Evolutionary conservation across 108 stramenopile genomes (phyloP).

Genomic region (Nitzschia sp.): DNA sequence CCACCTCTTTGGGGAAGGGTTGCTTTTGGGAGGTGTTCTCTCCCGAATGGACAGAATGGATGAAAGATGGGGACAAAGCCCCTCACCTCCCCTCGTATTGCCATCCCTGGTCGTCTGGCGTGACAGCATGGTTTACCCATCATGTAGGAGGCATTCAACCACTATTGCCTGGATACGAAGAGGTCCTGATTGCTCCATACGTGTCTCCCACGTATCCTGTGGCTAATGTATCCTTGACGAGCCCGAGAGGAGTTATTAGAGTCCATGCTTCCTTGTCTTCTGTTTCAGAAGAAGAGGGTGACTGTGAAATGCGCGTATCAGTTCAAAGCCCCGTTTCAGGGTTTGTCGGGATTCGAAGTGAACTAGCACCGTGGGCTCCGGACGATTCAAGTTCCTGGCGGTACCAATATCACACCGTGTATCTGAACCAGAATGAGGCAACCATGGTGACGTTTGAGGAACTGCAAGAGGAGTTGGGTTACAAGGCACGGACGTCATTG

Average conservation of each 20-base stretch:
- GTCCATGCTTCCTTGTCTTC: conserved; percentile 24
- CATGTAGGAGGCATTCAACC: conserved; percentile 28
- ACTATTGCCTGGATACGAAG: conserved; percentile 30
- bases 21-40: conserved; percentile 43
- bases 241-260: conserved; percentile 30
- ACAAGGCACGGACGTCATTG: too few species aligned
- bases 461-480: too few species aligned
- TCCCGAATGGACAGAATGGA: conserved; percentile 36
- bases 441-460: too few species aligned
- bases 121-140: conserved; percentile 44
- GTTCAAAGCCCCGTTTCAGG: background rate
- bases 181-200: conserved; percentile 28
- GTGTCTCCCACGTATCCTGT: conserved; percentile 22
- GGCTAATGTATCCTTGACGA: conserved; percentile 18
- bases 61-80: conserved; percentile 34
- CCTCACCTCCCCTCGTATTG: conserved; percentile 42
- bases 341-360: conserved; percentile 5
- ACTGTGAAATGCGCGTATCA: too few species aligned
- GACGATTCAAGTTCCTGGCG: too few species aligned
- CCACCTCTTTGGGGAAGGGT: conserved; percentile 34
- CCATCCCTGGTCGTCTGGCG: conserved; percentile 51
- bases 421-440: too few species aligned
- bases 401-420: too few species aligned
- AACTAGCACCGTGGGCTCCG: too few species aligned
- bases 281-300: background rate